A percentile compares a stretch with the other conserved stretches of the same genome.
These are phyloP conservation scores for Cairneyella variabilis DNA, from an alignment of 495 filamentous ascomycete species.

Conservation along the genomic window DNA sequence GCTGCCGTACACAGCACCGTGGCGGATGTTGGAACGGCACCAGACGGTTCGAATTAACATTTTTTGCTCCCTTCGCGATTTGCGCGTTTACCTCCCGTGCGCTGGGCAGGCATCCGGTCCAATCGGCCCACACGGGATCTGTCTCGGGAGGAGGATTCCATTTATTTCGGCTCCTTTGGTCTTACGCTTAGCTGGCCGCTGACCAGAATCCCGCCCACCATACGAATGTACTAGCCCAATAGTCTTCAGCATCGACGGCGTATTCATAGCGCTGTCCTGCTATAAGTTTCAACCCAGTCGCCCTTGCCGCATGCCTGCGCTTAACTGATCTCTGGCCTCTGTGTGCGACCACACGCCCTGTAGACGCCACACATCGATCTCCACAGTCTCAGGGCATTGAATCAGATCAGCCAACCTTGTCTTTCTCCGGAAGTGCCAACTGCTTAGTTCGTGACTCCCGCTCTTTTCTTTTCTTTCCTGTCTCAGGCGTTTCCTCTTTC, in stretches of 20 bases:
- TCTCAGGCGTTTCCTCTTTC: conserved; percentile 1
- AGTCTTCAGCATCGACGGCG: background rate
- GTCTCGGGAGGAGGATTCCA: conserved; percentile 17
- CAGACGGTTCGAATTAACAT: background rate
- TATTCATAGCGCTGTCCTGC: background rate
- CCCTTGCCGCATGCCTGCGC: background rate
- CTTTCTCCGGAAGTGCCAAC: background rate
- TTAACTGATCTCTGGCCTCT: background rate
- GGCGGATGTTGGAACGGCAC: conserved; percentile 18
- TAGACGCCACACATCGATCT: background rate
- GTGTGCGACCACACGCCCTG: background rate
- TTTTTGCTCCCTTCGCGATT: too few relatives aligned
- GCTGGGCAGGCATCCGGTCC: conserved; percentile 8
- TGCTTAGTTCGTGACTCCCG: background rate
- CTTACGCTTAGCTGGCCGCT: too few relatives aligned
- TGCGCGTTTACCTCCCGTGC: background rate
- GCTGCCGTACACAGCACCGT: conserved; percentile 13
- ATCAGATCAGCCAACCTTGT: background rate
- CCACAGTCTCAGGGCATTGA: background rate
- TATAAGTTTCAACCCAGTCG: background rate
- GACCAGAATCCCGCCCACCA: too few relatives aligned
- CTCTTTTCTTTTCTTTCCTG: conserved; percentile 7
- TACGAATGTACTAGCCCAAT: too few relatives aligned
- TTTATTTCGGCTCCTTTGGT: background rate
- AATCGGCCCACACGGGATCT: conserved; percentile 18